Evolutionary conservation across 164 flowering plant genomes (phyloP), one percentile per base, ranked within the genome.

Genomic region (Piper longum): DNA sequence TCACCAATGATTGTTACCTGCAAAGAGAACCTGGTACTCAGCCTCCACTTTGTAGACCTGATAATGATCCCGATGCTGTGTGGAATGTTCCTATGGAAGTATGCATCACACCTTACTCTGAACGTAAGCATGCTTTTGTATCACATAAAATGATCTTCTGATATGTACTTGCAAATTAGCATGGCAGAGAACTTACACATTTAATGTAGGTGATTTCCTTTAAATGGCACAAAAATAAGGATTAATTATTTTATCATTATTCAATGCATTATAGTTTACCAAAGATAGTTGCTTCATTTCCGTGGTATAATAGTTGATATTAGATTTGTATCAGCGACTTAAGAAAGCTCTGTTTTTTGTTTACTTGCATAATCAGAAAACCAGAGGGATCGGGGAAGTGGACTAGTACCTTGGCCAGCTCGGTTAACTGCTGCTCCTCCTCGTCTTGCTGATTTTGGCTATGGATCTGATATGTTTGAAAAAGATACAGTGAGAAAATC

Each of bases 381-480:
- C 63, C 68, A 59, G 57, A 66, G 68, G 42, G 63, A 36, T 16
- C 72, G 55, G 56, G 97, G 97, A 18, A 88, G 95, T 75, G 93
- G 86, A 67, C 74, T 90, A 74, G 91, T 79, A 64, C 91, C 97
- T 17, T 88, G 96, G 97, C 96, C 97, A 41, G 85, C 89, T 68
- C 79, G 97, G 41, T 69, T 79, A 62, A 83, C 81, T 70, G 59
- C 91, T 71, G 76, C 93, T 57, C 93, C 97, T 70, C 97, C 92
- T 16, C 85, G 96, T 5, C 91, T 88, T 16, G 83, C 87, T 75
- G 97, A 88, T 71, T 79, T 91, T 73, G 91, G 83, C 66, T 83
- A 77, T 75, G 74, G 93, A 40, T 66, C 14, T 64, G 85, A 81
- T n/a, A 73, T 71, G 78, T 86, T 86, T 76, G 83, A 81, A 61